Conservation (phyloP, 148 eudicot species). For the Simmondsia chinensis region DNA sequence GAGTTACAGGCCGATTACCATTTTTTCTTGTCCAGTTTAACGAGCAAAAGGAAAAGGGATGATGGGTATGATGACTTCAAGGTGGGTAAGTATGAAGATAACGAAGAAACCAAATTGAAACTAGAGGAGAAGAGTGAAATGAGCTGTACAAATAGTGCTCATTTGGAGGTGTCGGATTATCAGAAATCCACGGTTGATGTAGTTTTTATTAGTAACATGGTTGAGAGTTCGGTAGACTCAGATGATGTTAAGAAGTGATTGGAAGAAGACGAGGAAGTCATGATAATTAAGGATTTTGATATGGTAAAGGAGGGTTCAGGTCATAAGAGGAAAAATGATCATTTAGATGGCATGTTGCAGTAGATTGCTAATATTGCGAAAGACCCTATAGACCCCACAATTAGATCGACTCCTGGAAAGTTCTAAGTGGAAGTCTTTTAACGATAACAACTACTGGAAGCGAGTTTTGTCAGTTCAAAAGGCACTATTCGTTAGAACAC, state of each 20-base stretch:
- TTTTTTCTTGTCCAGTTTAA: conserved; percentile 15
- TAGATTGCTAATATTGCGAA: conserved; percentile 61
- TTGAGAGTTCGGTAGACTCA: conserved; percentile 15
- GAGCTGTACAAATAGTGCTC: conserved; percentile 9
- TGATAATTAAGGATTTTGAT: conserved; percentile 15
- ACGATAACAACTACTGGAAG: conserved; percentile 52
- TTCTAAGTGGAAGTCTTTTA: conserved; percentile 48
- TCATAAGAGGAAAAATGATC: conserved; percentile 45
- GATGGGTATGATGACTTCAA: conserved; percentile 18
- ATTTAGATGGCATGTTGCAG: conserved; percentile 21
- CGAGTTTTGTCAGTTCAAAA: conserved; percentile 52
- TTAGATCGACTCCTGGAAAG: conserved; percentile 54
- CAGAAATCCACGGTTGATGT: conserved; percentile 9
- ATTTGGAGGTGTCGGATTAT: conserved; percentile 11
- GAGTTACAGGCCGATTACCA: conserved; percentile 30
- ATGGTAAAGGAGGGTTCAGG: conserved; percentile 12
- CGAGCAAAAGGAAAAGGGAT: conserved; percentile 25
- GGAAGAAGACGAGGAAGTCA: conserved; percentile 11
- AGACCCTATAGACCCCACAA: conserved; percentile 49
- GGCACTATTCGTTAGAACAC: conserved; percentile 34
- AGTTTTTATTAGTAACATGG: conserved; percentile 7
- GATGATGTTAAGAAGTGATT: conserved; percentile 9
- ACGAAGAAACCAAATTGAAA: neutral
- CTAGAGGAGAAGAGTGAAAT: conserved; percentile 19
- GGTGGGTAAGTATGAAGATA: conserved; percentile 25